A percentile compares a stretch with the other conserved stretches of the same genome.
phyloP scores from a whole-genome alignment of 306 rosid genomes.

The Rosa lucieae region DNA sequence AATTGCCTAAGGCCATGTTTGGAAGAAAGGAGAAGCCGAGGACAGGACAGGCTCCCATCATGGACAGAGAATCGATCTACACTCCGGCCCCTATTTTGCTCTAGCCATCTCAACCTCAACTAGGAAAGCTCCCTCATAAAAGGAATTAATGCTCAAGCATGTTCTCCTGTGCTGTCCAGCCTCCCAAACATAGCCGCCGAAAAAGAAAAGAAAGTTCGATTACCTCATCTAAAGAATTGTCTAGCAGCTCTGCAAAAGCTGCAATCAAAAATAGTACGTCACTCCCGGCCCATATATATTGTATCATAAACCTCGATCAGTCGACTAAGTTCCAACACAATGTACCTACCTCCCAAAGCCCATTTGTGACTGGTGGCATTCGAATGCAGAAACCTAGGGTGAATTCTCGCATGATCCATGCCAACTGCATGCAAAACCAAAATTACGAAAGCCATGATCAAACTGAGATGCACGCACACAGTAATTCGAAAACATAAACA shows the following conservation, averaged over 20 bases:
- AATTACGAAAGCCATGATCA: not conserved
- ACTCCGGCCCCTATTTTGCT: not conserved
- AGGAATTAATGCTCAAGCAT: not conserved
- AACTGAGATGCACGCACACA: not conserved
- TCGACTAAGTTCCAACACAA: not conserved
- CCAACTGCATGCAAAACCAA: conserved; percentile 68
- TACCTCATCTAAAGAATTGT: conserved; percentile 91
- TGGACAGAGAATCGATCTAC: not conserved
- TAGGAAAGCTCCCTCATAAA: not conserved
- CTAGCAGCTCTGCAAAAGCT: conserved; percentile 97
- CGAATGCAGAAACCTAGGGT: conserved; percentile 93
- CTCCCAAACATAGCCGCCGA: not conserved
- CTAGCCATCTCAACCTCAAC: not conserved
- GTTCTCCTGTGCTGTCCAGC: not conserved
- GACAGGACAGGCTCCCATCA: not conserved
- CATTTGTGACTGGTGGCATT: conserved; percentile 99
- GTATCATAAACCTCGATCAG: not conserved
- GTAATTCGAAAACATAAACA: not conserved
- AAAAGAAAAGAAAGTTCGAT: conserved; percentile 3
- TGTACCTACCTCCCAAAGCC: conserved; percentile 85
- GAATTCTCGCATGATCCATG: conserved; percentile 89
- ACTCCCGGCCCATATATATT: not conserved
- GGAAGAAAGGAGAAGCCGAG: not conserved
- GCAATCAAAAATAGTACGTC: conserved; percentile 16
- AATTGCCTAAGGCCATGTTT: not conserved